Conservation (phyloP, 2,329 filamentous ascomycete species). For the Aspergillus sp. region DNA sequence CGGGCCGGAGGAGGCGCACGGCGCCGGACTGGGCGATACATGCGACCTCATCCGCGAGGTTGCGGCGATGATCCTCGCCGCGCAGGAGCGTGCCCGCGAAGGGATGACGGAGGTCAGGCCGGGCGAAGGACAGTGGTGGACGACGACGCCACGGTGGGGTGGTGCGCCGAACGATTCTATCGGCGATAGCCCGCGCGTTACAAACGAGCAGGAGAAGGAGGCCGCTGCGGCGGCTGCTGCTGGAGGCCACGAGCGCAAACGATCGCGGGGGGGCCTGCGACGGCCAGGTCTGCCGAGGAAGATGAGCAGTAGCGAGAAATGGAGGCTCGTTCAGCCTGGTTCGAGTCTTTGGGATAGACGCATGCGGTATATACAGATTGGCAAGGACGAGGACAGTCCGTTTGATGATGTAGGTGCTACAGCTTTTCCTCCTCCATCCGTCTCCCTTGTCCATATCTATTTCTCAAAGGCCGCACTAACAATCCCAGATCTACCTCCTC, state of each 20-base stretch:
- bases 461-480: neutral
- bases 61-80: conserved; percentile 60
- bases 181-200: conserved; percentile 29
- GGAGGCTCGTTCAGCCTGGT: conserved; percentile 57
- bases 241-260: conserved; percentile 40
- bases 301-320: conserved; percentile 54
- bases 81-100: conserved; percentile 64
- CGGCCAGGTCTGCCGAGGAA: conserved; percentile 44
- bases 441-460: neutral
- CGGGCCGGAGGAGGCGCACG: conserved; percentile 31
- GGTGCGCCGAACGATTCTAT: conserved; percentile 49
- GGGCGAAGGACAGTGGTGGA: conserved; percentile 66
- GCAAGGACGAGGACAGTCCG: conserved; percentile 51
- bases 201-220: conserved; percentile 33
- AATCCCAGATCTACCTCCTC: conserved; percentile 61
- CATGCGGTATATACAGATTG: conserved; percentile 61
- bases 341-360: conserved; percentile 61
- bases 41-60: conserved; percentile 63
- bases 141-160: conserved; percentile 60
- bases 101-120: conserved; percentile 54
- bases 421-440: neutral
- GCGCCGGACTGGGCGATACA: conserved; percentile 42
- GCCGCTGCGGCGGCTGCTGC: conserved; percentile 12
- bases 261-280: conserved; percentile 39
- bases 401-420: conserved; percentile 58